Evolutionary conservation across 1,139 yeast genomes (phyloP).

Genomic region (Magnusiomyces clavatus): DNA sequence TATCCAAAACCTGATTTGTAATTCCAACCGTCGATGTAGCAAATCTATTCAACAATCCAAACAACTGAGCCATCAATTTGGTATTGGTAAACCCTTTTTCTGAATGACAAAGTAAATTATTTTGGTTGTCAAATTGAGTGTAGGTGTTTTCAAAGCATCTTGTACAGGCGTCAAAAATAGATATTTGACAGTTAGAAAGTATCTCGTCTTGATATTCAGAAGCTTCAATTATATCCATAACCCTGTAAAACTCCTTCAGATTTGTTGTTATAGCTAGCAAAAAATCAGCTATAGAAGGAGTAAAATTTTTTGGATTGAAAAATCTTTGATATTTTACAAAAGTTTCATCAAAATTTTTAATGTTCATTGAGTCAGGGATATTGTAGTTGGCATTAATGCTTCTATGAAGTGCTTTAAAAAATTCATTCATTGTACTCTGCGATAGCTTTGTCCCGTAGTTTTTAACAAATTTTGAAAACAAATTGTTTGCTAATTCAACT

Average conservation of each 20-base stretch:
- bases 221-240: slow-evolving; percentile 22
- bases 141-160: slow-evolving; percentile 12
- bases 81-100: slow-evolving; percentile 5
- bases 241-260: slow-evolving; percentile 25
- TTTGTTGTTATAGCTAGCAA: slow-evolving; percentile 24
- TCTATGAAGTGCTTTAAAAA: slow-evolving; percentile 21
- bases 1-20: slow-evolving; percentile 24
- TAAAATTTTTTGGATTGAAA: slow-evolving; percentile 16
- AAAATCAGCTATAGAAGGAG: slow-evolving; percentile 18
- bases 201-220: slow-evolving; percentile 21
- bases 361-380: slow-evolving; percentile 18
- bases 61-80: slow-evolving; percentile 29
- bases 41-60: slow-evolving; percentile 27
- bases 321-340: slow-evolving; percentile 18
- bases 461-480: slow-evolving; percentile 16
- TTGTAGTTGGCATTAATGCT: slow-evolving; percentile 21
- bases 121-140: not conserved
- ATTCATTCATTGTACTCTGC: slow-evolving; percentile 22
- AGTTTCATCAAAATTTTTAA: slow-evolving; percentile 22
- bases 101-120: slow-evolving; percentile 13
- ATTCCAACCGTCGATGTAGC: slow-evolving; percentile 20
- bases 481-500: slow-evolving; percentile 22
- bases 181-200: slow-evolving; percentile 24
- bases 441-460: slow-evolving; percentile 18
- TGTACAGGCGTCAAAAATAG: slow-evolving; percentile 22